Evolutionary conservation across 1,284 basidiomycete genomes (phyloP), one percentile per base, ranked within the genome.

Genomic region (Mycosarcoma mackinlayi): DNA sequence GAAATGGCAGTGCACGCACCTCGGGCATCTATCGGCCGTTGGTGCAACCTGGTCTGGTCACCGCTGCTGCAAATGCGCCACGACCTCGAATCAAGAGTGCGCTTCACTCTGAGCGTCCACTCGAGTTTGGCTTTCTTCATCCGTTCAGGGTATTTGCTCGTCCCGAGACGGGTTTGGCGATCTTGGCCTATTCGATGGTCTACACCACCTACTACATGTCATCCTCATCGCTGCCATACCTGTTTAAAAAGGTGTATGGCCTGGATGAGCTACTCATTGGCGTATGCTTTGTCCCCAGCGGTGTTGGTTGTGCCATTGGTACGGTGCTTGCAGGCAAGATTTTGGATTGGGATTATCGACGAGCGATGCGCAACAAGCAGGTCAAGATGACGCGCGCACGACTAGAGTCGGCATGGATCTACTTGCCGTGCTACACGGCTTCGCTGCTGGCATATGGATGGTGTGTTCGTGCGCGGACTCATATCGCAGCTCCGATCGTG

Each of bases 301-400:
- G 42, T 31, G 42, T 44, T 6, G 42, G 42, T 4, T 30, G 42
- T 27, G 42, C 28, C 7, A 6, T 44, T 6, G 42, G 42, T 41
- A 64, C 55, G 11, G 30, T 64, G 28, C 21, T 53, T 3, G 39
- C 48, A 3, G 66, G 66, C 37, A 46, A 39, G 18, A 21, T 64
- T 3, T 27, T 69, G 19, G 66, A 69, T 42, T 47, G 38, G 25
- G 56, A 63, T 25, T 64, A 59, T 40, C 33, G 41, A 24, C 48
- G 48, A 19, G 38, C 48, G 38, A 19, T 31, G 28, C 13, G 10
- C 4, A 40, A 40, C 19, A 41, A 24, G n/a, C 1, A 10, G 9
- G 42, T 44, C 8, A 44, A 31, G 28, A 11, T 44, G 42, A 44
- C 42, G 14, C 42, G 42, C 18, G 28, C 28, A 13, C 6, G 42